These are phyloP conservation scores for Psidium friedrichsthalianum DNA, from an alignment of 345 rosid genomes.

Conservation along the genomic window DNA sequence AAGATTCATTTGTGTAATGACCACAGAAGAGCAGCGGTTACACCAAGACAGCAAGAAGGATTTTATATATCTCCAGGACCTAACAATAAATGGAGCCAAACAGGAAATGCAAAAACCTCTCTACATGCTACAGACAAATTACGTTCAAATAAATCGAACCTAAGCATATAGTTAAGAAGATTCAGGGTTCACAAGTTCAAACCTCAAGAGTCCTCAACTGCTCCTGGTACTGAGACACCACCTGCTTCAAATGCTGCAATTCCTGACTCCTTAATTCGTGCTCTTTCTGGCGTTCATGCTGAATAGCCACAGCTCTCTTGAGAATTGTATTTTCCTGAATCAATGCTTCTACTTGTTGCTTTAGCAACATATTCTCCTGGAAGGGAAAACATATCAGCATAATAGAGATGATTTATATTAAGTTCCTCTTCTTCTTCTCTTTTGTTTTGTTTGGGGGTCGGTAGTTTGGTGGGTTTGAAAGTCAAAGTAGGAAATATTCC, in stretches of 20 bases:
- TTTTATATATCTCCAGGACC: not conserved
- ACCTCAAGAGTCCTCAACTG: constrained; percentile 83
- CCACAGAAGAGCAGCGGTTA: not conserved
- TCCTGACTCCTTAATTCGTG: constrained; percentile 49
- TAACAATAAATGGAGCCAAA: not conserved
- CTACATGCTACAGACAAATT: not conserved
- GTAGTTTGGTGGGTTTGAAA: not conserved
- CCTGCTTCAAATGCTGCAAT: constrained; percentile 62
- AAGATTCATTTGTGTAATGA: not conserved
- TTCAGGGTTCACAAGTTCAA: not conserved
- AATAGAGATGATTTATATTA: not conserved
- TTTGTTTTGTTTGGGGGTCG: not conserved
- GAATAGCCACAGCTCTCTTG: constrained; percentile 71
- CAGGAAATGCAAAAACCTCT: not conserved
- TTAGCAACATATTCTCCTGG: constrained; percentile 58
- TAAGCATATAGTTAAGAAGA: not conserved
- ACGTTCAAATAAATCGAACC: not conserved
- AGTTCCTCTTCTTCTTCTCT: not conserved
- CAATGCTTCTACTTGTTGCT: constrained; percentile 57
- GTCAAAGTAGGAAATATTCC: not conserved
- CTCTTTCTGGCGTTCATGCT: constrained; percentile 76
- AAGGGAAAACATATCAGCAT: not conserved
- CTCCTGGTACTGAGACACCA: constrained; percentile 70
- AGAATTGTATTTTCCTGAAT: constrained; percentile 63
- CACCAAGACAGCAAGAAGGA: not conserved